Evolutionary conservation across 495 filamentous ascomycete species (phyloP).

Genomic region (Cryomyces minteri): DNA sequence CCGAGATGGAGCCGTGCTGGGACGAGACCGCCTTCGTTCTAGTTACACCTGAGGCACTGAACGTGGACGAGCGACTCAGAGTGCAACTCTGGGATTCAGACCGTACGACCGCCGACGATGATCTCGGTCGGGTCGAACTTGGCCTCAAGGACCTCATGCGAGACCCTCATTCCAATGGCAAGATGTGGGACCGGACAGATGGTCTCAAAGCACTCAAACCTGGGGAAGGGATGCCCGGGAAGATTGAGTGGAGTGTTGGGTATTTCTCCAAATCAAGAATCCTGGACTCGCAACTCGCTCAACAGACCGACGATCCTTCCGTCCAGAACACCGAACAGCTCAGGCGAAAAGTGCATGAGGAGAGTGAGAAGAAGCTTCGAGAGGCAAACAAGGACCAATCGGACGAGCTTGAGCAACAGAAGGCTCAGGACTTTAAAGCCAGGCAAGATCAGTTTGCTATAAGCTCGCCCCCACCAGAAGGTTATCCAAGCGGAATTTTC

Average conservation of each 20-base stretch:
- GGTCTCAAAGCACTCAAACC: conserved; percentile 37
- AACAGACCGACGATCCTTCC: conserved; percentile 31
- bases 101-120: conserved; percentile 47
- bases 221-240: conserved; percentile 49
- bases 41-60: conserved; percentile 48
- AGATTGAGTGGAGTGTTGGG: conserved; percentile 49
- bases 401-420: conserved; percentile 40
- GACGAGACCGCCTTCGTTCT: conserved; percentile 47
- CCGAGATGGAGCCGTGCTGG: conserved; percentile 48
- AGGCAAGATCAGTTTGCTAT: conserved; percentile 31
- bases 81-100: conserved; percentile 61
- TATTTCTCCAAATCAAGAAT: conserved; percentile 48
- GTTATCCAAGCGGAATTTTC: conserved; percentile 42
- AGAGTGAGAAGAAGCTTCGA: conserved; percentile 37
- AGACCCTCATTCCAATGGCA: conserved; percentile 29
- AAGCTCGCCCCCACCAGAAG: conserved; percentile 34
- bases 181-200: conserved; percentile 38
- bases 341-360: conserved; percentile 30
- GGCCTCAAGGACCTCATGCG: conserved; percentile 46
- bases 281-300: conserved; percentile 30
- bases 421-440: conserved; percentile 38
- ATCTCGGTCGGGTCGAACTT: conserved; percentile 49
- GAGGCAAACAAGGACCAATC: conserved; percentile 37
- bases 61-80: conserved; percentile 48
- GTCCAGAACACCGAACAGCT: conserved; percentile 33